Evolutionary conservation across 1,139 yeast genomes (phyloP), one percentile per base, ranked within the genome.

Genomic region (Saccharomyces hybrid): DNA sequence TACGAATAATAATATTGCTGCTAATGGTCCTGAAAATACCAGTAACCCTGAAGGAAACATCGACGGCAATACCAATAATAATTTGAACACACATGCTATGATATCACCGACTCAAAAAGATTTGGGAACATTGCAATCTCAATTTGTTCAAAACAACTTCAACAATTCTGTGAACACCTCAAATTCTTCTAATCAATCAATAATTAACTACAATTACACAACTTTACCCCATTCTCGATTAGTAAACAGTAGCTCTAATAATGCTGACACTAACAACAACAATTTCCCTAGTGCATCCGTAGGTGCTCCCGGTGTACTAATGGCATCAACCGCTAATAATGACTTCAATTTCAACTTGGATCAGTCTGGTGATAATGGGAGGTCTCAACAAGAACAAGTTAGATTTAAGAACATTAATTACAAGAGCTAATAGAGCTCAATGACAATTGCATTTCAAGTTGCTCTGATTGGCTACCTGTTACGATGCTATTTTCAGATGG

Each of bases 1-100:
- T 86, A 93, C 66, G 81, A 82, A 3, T 83, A 9, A 16, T 38
- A 9, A 8, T 38, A 9, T 11, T 20, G 20, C 20, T 38, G n/a
- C 25, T 20, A 20, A 38, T 16, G 7, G 25, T 5, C 23, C 44
- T 38, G 44, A 38, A 4, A 38, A 14, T 38, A 9, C 23, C 6
- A 9, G 23, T 38, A 38, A 38, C 25, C 20, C 44, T 9, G 44
- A 38, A 16, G 44, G 44, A 5, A 38, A 38, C 25, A 93, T 68
- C 78, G 78, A 59, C 84, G 85, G 62, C 44, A 38, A 38, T 20
- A 16, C 4, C 13, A 38, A 16, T 38, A 38, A 16, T 20, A 38
- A 38, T 20, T 9, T 13, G 13, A 13, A 6, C 44, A 8, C 44
- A 9, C 23, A 38, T 38, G 9, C 25, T 20, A 16, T 38, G 23